Percentiles rank a stretch among this genome's conserved stretches.
Conservation (phyloP, 139 green algal species). For the Trebouxia sp. region DNA sequence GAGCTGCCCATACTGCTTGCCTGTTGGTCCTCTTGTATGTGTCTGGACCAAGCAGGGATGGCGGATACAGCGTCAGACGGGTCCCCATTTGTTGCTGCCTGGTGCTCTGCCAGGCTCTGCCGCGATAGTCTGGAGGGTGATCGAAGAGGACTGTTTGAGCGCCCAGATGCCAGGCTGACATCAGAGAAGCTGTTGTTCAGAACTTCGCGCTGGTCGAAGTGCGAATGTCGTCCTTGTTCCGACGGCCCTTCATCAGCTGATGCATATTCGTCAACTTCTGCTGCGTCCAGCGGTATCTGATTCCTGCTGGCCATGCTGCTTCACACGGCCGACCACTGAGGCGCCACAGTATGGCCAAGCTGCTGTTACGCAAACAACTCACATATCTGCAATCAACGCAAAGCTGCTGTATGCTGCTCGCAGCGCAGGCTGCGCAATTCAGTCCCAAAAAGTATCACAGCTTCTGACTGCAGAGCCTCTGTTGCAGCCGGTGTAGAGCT, state of each 20-base stretch:
- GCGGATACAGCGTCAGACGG: neutral
- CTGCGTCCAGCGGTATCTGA: neutral
- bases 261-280: neutral
- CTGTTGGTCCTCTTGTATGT: neutral
- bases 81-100: slow-evolving; percentile 1
- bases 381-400: too few species aligned
- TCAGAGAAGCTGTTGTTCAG: neutral
- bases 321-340: neutral
- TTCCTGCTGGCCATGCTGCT: neutral
- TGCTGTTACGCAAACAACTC: too few species aligned
- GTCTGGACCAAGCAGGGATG: neutral
- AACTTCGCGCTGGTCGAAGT: neutral
- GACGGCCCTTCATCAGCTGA: neutral
- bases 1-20: neutral
- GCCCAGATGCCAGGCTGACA: slow-evolving; percentile 7
- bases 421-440: too few species aligned
- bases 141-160: neutral
- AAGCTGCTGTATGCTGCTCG: too few species aligned
- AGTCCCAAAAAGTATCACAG: too few species aligned
- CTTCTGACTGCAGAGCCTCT: too few species aligned
- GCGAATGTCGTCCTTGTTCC: neutral
- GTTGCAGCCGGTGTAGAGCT: too few species aligned
- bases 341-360: too few species aligned
- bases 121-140: neutral
- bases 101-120: slow-evolving; percentile 4